A percentile compares a stretch with the other conserved stretches of the same genome.
These are phyloP conservation scores for Rhododendron vialii DNA, from an alignment of 148 eudicot genomes.

Conservation along the genomic window DNA sequence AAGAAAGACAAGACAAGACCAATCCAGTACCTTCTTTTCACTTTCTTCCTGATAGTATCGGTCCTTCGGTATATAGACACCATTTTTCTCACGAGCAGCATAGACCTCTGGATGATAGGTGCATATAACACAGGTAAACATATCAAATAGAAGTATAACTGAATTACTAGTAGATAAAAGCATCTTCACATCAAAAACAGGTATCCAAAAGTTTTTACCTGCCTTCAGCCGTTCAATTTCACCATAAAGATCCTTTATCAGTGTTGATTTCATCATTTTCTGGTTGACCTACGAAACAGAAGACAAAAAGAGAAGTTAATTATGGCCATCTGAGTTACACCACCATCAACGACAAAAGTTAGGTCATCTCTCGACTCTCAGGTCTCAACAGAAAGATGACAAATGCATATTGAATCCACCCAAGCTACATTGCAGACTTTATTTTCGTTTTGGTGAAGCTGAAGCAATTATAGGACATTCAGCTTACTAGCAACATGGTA, in stretches of 20 bases:
- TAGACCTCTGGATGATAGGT: conserved; percentile 58
- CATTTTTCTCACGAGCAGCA: conserved; percentile 83
- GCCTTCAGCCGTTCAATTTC: conserved; percentile 87
- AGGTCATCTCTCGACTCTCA: not conserved
- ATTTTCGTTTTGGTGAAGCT: not conserved
- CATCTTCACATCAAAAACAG: not conserved
- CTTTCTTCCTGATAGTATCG: conserved; percentile 83
- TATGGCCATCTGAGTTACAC: not conserved
- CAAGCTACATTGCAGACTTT: not conserved
- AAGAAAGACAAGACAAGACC: not conserved
- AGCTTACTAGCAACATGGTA: not conserved
- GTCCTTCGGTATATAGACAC: conserved; percentile 82
- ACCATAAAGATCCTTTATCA: conserved; percentile 87
- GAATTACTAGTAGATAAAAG: not conserved
- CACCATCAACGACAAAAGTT: not conserved
- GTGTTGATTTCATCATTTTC: conserved; percentile 92
- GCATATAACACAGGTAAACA: not conserved
- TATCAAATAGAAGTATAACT: not conserved
- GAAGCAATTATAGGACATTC: not conserved
- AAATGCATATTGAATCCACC: not conserved
- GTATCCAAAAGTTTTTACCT: conserved; percentile 33
- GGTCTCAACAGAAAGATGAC: not conserved
- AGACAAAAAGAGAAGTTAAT: not conserved
- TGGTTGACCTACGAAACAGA: conserved; percentile 62
- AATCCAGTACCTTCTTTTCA: conserved; percentile 59